Base-by-base conservation (phyloP, 805 yeast genomes). In the Candida tibetensis region DNA sequence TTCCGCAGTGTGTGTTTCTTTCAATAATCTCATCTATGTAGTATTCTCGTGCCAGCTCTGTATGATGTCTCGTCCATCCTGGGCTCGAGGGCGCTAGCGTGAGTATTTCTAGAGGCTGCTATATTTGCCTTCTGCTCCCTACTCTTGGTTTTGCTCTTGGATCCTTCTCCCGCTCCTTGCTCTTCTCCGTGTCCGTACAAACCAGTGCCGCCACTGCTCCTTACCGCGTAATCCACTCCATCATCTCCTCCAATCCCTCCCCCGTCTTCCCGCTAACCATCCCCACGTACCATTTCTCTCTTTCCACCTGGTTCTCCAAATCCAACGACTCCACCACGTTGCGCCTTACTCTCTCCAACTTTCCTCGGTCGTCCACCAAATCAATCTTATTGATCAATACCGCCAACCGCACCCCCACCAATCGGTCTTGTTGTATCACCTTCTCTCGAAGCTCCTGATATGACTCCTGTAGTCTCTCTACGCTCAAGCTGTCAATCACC, bases 311-410 rank as follows among this genome's bases (percentile, higher is more conserved):
- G 12, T 36, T 29, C 13, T 44, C 45, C 28, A 60, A 40, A 19
- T 52, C 50, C 28, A 58, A 51, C 14, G 44, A 28, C 2, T 49
- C 41, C 4, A 34, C 36, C 14, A 53, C 53, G 15, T 28, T 25
- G 9, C 23, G n/a, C 27, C 22, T 30, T 12, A 40, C 29, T 4
- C 10, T 25, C 16, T 27, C 34, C 15, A 34, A 46, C 28, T 50
- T 51, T 2, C 59, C 58, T n/a, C n/a, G n/a, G 0, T 49, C 52
- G 2, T 50, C 58, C 2, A 51, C 57, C 16, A 80, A 49, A 51
- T 90, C 98, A 21, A 80, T 63, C 55, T 90, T 90, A 63, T 91
- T 90, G 35, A 88, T 69, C 43, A 83, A 62, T 0, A 90, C 68
- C 23, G 84, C 58, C n/a, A 90, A 62, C 16, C 77, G 79, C 10